These are phyloP conservation scores for Inonotus obliquus DNA, from an alignment of 1,284 basidiomycete genomes.

Conservation along the genomic window DNA sequence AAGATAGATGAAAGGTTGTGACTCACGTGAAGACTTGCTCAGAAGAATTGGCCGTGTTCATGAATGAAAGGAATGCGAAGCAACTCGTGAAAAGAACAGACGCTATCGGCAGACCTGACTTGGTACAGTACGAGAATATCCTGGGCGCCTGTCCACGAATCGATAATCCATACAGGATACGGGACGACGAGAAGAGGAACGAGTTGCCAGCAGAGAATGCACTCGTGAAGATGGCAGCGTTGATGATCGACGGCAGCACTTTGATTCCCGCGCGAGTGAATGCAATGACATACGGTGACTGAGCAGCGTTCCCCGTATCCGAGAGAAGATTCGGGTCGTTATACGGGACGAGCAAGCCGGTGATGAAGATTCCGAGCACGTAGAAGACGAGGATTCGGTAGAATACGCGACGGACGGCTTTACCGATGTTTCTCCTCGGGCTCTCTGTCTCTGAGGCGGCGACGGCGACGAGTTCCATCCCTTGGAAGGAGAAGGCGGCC, in stretches of 20 bases:
- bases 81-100: conserved; percentile 31
- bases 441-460: conserved; percentile 72
- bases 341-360: conserved; percentile 78
- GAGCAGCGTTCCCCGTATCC: conserved; percentile 54
- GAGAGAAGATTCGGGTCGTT: conserved; percentile 54
- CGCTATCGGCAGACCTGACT: conserved; percentile 63
- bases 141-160: conserved; percentile 70
- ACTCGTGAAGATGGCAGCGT: conserved; percentile 60
- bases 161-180: conserved; percentile 80
- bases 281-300: conserved; percentile 81
- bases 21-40: conserved; percentile 37
- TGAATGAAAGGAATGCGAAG: conserved; percentile 50
- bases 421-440: conserved; percentile 74
- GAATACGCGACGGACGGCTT: conserved; percentile 78
- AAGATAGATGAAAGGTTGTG: neutral
- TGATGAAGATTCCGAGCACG: conserved; percentile 62
- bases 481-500: conserved; percentile 81
- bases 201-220: conserved; percentile 86
- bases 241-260: conserved; percentile 66
- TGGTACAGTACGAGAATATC: conserved; percentile 63
- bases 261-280: conserved; percentile 73
- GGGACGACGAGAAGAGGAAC: conserved; percentile 74
- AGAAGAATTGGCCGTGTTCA: conserved; percentile 35
- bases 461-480: conserved; percentile 78
- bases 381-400: conserved; percentile 78